Percentiles rank a stretch among this genome's conserved stretches.
Evolutionary conservation across 2,329 filamentous ascomycete genomes (phyloP).

Genomic region (Mycosphaerelloides madeirae): DNA sequence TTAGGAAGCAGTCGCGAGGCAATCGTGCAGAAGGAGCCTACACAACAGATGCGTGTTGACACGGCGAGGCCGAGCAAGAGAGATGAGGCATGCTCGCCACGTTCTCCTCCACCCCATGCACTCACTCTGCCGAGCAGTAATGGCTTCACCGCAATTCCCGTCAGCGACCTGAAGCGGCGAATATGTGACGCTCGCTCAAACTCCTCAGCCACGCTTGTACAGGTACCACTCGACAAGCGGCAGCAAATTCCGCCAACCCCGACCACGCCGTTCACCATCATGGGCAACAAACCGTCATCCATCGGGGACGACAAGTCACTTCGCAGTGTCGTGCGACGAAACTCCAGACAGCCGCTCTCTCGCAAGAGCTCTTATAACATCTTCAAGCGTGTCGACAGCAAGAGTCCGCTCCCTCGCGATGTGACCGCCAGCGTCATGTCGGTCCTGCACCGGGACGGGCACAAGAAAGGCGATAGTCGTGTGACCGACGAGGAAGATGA

Average conservation of each 20-base stretch:
- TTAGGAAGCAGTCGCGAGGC: too few species aligned
- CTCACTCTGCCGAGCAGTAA: constrained; percentile 23
- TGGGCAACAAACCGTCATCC: constrained; percentile 30
- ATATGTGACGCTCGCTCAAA: constrained; percentile 20
- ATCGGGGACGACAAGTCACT: constrained; percentile 22
- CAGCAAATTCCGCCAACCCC: constrained; percentile 17
- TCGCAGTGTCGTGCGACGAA: constrained; percentile 19
- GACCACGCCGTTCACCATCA: constrained; percentile 17
- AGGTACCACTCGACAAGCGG: constrained; percentile 21
- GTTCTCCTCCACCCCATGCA: constrained; percentile 21
- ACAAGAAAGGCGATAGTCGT: constrained; percentile 14
- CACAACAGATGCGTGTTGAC: too few species aligned
- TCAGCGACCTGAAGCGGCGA: constrained; percentile 20
- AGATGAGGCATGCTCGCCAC: constrained; percentile 21
- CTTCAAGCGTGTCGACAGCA: constrained; percentile 29
- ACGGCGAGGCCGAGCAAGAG: too few species aligned
- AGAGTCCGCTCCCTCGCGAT: constrained; percentile 21
- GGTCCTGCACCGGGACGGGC: constrained; percentile 15
- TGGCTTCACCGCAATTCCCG: constrained; percentile 23
- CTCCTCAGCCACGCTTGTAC: constrained; percentile 14
- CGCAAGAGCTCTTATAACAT: constrained; percentile 30
- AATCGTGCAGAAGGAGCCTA: too few species aligned
- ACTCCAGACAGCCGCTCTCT: constrained; percentile 19
- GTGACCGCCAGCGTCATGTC: constrained; percentile 24
- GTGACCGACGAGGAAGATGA: constrained; percentile 6